Percentiles rank a stretch among this genome's conserved stretches.
These are phyloP conservation scores for Leishmania major DNA, from an alignment of 208 protist genomes.

Conservation along the genomic window DNA sequence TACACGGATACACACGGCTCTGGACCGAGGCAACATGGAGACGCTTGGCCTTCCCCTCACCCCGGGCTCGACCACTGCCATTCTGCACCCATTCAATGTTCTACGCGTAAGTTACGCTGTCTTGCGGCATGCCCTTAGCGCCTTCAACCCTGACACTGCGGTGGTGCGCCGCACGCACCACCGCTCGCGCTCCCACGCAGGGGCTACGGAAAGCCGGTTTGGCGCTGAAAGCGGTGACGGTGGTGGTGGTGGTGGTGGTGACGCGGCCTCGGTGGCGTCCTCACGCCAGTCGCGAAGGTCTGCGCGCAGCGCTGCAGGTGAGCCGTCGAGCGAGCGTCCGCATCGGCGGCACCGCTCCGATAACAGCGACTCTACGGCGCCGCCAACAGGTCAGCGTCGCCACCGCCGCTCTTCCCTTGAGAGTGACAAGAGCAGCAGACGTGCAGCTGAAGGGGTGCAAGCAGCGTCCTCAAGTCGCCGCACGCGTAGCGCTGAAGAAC, in stretches of 20 bases:
- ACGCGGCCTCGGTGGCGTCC: slow-evolving; percentile 29
- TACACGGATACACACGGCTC: not conserved
- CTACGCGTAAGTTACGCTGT: slow-evolving; percentile 36
- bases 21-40: slow-evolving; percentile 3
- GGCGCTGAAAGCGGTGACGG: not conserved
- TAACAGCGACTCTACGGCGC: slow-evolving; percentile 3
- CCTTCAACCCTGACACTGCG: slow-evolving; percentile 65
- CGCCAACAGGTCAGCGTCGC: slow-evolving; percentile 10
- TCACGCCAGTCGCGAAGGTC: slow-evolving; percentile 25
- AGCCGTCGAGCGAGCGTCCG: not conserved
- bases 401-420: slow-evolving; percentile 14
- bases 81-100: slow-evolving; percentile 69
- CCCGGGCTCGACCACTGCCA: slow-evolving; percentile 32
- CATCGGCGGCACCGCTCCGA: slow-evolving; percentile 20
- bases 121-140: slow-evolving; percentile 41
- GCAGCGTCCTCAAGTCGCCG: slow-evolving; percentile 6
- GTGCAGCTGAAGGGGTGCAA: not conserved
- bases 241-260: not conserved
- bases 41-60: slow-evolving; percentile 21
- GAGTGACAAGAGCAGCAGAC: slow-evolving; percentile 11
- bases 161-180: slow-evolving; percentile 47
- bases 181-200: slow-evolving; percentile 14
- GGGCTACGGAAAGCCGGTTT: not conserved
- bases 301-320: not conserved
- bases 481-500: slow-evolving; percentile 35